Conservation (phyloP, 2,329 filamentous ascomycete species). For the Pseudogymnoascus sp. region DNA sequence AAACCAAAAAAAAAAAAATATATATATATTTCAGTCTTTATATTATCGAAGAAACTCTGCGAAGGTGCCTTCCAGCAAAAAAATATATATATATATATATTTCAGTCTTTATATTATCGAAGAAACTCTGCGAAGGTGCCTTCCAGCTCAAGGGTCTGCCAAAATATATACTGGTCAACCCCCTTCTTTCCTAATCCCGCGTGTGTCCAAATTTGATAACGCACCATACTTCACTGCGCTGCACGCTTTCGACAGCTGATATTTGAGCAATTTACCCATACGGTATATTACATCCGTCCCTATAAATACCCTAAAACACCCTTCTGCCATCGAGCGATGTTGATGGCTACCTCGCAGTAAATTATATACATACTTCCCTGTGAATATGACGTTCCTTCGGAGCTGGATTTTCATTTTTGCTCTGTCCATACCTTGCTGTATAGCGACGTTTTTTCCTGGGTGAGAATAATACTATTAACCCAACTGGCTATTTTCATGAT, state of each 20-base stretch:
- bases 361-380: conserved; percentile 1
- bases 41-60: background rate
- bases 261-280: background rate
- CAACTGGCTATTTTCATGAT: background rate
- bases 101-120: background rate
- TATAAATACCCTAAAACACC: background rate
- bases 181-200: background rate
- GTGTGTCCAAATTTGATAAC: background rate
- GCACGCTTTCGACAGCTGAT: background rate
- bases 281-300: background rate
- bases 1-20: background rate
- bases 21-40: background rate
- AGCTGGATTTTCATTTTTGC: background rate
- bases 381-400: background rate
- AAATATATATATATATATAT: background rate
- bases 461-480: background rate
- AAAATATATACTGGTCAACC: background rate
- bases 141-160: background rate
- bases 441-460: background rate
- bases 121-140: background rate
- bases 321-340: background rate
- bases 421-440: background rate
- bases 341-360: background rate
- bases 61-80: background rate
- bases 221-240: background rate